A percentile compares a stretch with the other conserved stretches of the same genome.
phyloP scores from a whole-genome alignment of 2,329 filamentous ascomycete species.

The Macrophomina tecta region DNA sequence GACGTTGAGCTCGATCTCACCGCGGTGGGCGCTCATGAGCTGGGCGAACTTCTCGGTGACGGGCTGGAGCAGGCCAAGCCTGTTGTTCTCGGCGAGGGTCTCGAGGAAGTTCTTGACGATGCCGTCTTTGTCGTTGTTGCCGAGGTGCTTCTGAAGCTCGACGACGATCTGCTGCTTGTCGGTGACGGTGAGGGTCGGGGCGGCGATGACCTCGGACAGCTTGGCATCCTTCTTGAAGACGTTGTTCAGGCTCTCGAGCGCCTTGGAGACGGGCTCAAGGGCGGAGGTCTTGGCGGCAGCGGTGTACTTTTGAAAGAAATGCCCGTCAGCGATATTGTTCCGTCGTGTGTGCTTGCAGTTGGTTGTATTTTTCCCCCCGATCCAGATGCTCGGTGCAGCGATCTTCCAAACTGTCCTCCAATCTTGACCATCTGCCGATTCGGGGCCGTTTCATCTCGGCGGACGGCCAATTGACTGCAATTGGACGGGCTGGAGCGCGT shows the following conservation, averaged over 20 bases:
- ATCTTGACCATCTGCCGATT: conserved; percentile 4
- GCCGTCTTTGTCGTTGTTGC: conserved; percentile 70
- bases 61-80: conserved; percentile 79
- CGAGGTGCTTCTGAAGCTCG: conserved; percentile 86
- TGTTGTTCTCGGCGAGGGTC: conserved; percentile 95
- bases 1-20: conserved; percentile 92
- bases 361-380: too few relatives aligned
- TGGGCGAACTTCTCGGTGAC: conserved; percentile 86
- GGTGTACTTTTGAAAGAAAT: conserved; percentile 73
- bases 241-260: conserved; percentile 72
- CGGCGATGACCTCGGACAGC: conserved; percentile 74
- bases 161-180: conserved; percentile 88
- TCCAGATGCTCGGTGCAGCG: conserved; percentile 4
- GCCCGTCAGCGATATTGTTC: conserved; percentile 14
- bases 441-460: conserved; percentile 20
- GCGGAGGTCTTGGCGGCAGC: conserved; percentile 86
- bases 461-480: conserved; percentile 21
- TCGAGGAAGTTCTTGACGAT: conserved; percentile 93
- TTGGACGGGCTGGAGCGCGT: conserved; percentile 6
- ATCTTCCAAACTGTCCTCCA: conserved; percentile 2
- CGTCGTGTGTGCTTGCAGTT: too few relatives aligned
- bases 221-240: conserved; percentile 84
- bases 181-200: conserved; percentile 75
- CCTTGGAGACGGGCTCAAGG: conserved; percentile 85
- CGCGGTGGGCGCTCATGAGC: conserved; percentile 86